phyloP scores from a whole-genome alignment of 768 basidiomycete genomes.

The Hericium rajendrae region DNA sequence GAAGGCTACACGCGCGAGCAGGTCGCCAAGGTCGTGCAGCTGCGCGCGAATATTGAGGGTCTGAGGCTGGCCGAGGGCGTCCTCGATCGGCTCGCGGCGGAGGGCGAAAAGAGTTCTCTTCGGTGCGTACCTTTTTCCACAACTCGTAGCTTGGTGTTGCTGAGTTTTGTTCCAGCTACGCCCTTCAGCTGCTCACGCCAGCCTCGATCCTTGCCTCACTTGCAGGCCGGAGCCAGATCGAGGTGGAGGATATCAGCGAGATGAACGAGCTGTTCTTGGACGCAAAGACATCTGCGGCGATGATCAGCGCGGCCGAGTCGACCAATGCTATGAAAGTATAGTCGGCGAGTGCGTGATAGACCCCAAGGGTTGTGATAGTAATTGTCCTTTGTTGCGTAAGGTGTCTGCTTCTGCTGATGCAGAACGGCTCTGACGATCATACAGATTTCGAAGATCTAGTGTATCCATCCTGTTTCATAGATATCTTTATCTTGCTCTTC shows the following conservation, averaged over 20 bases:
- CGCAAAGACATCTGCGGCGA: constrained; percentile 55
- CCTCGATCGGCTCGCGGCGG: constrained; percentile 67
- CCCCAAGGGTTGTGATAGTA: background rate
- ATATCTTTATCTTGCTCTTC: too few relatives aligned
- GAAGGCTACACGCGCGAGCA: constrained; percentile 75
- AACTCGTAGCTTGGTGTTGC: background rate
- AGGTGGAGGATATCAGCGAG: constrained; percentile 83
- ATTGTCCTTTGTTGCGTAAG: too few relatives aligned
- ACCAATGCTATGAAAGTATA: background rate
- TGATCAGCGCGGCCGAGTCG: constrained; percentile 4
- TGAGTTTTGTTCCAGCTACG: constrained; percentile 46
- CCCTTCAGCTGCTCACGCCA: constrained; percentile 84
- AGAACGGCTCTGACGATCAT: too few relatives aligned
- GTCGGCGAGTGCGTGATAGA: background rate
- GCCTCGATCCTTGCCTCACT: constrained; percentile 79
- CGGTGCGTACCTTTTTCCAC: constrained; percentile 37
- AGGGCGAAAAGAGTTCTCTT: constrained; percentile 76
- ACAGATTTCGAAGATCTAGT: too few relatives aligned
- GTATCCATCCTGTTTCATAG: too few relatives aligned
- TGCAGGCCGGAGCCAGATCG: constrained; percentile 72
- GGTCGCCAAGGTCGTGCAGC: constrained; percentile 76
- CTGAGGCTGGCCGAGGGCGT: constrained; percentile 68
- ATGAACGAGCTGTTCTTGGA: constrained; percentile 95
- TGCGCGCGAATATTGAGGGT: constrained; percentile 82
- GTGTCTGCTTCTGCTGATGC: too few relatives aligned